phyloP scores from a whole-genome alignment of 305 asterid species.

The Rubia tinctorum region DNA sequence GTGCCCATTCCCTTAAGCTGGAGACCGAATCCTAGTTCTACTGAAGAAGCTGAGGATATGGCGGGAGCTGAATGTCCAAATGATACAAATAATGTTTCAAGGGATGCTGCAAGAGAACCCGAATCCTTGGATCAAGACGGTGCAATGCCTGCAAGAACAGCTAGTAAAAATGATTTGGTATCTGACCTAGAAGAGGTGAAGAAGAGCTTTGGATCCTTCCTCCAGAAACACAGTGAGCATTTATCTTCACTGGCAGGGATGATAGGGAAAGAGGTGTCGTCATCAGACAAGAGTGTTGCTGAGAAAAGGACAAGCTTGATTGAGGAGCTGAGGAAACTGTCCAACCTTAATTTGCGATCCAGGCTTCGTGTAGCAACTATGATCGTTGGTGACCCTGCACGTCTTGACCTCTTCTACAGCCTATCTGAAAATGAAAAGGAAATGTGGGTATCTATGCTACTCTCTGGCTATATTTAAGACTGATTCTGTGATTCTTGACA shows the following conservation, averaged over 20 bases:
- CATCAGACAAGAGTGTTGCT: background rate
- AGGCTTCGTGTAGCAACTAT: constrained; percentile 17
- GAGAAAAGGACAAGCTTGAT: constrained; percentile 6
- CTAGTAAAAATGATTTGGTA: background rate
- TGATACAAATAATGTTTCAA: background rate
- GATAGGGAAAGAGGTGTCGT: constrained; percentile 1
- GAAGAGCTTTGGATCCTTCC: constrained; percentile 5
- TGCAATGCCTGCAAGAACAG: background rate
- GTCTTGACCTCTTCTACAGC: constrained; percentile 17
- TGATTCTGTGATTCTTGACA: background rate
- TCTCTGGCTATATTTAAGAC: constrained; percentile 15
- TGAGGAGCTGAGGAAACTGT: constrained; percentile 11
- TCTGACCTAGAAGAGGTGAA: background rate
- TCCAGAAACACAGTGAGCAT: constrained; percentile 1
- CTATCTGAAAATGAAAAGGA: constrained; percentile 14
- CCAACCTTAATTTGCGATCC: constrained; percentile 11
- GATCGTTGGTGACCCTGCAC: constrained; percentile 7
- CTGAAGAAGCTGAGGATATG: background rate
- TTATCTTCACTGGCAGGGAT: background rate
- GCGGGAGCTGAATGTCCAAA: constrained; percentile 10
- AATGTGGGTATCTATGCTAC: constrained; percentile 17
- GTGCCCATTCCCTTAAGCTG: background rate
- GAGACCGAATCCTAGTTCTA: background rate
- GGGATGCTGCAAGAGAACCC: background rate
- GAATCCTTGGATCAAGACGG: constrained; percentile 1